phyloP scores from a whole-genome alignment of 148 eudicot species.

The Rhododendron ferrugineum region DNA sequence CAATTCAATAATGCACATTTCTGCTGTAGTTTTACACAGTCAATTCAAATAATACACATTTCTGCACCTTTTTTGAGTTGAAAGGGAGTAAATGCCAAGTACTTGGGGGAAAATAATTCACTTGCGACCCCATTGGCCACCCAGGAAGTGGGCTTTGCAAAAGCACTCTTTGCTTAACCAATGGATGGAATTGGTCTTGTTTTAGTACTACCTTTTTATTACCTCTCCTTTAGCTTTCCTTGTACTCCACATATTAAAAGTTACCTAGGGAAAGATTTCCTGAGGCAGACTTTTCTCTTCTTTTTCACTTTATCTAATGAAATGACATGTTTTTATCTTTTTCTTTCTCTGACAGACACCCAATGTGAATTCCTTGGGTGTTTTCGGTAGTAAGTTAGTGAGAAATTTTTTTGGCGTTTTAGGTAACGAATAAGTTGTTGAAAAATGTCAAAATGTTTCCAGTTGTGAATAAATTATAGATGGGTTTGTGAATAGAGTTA shows the following conservation, averaged over 20 bases:
- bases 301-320: not conserved
- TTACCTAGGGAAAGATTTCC: not conserved
- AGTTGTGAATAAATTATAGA: no score
- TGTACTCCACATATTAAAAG: not conserved
- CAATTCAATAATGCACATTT: not conserved
- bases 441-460: no score
- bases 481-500: no score
- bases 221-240: not conserved
- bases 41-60: not conserved
- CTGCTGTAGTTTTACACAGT: slow-evolving; percentile 1
- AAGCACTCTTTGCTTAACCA: not conserved
- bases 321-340: not conserved
- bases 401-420: no score
- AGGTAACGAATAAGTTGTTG: no score
- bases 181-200: not conserved
- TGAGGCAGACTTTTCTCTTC: not conserved
- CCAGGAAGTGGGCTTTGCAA: not conserved
- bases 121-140: slow-evolving; percentile 1
- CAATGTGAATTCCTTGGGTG: not conserved
- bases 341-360: not conserved
- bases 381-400: no score
- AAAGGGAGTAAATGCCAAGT: not conserved
- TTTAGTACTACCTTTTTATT: not conserved
- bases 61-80: not conserved
- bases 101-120: not conserved